phyloP scores from a whole-genome alignment of 305 asterid genomes.

The Andrographis paniculata region DNA sequence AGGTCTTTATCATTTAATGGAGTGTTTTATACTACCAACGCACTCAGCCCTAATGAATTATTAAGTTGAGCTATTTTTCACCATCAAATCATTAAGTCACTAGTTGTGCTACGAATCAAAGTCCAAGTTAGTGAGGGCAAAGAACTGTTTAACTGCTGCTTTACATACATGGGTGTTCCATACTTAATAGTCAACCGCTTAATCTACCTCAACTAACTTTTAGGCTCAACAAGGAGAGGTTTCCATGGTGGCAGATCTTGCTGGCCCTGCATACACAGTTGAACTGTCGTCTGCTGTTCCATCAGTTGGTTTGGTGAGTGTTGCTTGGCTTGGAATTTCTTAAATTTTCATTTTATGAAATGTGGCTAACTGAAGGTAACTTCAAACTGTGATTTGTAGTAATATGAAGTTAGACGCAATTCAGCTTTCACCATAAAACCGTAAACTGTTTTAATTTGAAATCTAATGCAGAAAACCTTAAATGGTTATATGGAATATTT shows the following conservation, averaged over 20 bases:
- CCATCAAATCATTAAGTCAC: too few relatives aligned
- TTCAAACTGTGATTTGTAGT: neutral
- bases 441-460: slow-evolving; percentile 7
- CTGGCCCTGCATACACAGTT: slow-evolving; percentile 60
- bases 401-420: neutral
- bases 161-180: neutral
- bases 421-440: too few relatives aligned
- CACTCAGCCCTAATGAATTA: too few relatives aligned
- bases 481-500: slow-evolving; percentile 2
- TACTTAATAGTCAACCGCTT: too few relatives aligned
- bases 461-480: neutral
- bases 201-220: slow-evolving; percentile 1
- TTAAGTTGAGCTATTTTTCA: too few relatives aligned
- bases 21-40: too few relatives aligned
- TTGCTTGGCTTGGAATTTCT: slow-evolving; percentile 1
- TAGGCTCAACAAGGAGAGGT: slow-evolving; percentile 83
- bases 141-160: neutral
- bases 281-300: slow-evolving; percentile 72
- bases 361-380: neutral
- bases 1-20: too few relatives aligned
- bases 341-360: neutral
- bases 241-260: slow-evolving; percentile 74
- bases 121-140: too few relatives aligned
- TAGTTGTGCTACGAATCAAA: too few relatives aligned
- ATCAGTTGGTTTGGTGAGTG: slow-evolving; percentile 58